phyloP scores from a whole-genome alignment of 148 eudicot genomes.

The Drosera capensis region DNA sequence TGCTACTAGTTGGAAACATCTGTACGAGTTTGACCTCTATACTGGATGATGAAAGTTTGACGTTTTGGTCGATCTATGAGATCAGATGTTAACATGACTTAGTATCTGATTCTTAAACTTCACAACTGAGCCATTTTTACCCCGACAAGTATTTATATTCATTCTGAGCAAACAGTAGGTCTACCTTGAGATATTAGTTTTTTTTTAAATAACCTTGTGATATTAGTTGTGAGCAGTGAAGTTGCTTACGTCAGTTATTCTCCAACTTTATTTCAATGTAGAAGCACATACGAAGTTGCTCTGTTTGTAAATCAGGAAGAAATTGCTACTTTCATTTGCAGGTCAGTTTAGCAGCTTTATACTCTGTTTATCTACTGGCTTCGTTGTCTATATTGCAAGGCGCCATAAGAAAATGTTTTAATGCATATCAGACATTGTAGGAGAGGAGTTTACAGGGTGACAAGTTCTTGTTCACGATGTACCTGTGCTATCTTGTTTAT shows the following conservation, averaged over 20 bases:
- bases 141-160: too few species aligned
- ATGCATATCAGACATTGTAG: conserved; percentile 13
- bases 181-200: background rate
- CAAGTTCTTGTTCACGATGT: conserved; percentile 48
- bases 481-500: conserved; percentile 73
- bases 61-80: too few species aligned
- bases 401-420: background rate
- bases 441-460: conserved; percentile 50
- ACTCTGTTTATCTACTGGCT: background rate
- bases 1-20: too few species aligned
- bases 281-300: conserved; percentile 74
- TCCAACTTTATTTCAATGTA: conserved; percentile 18
- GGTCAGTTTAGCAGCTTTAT: conserved; percentile 26
- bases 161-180: too few species aligned
- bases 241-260: background rate
- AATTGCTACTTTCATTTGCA: conserved; percentile 69
- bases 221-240: background rate
- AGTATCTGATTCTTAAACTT: too few species aligned
- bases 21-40: too few species aligned
- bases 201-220: background rate
- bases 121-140: too few species aligned
- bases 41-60: too few species aligned
- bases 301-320: conserved; percentile 66
- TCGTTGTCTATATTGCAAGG: background rate
- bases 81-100: too few species aligned